These are phyloP conservation scores for Calonectria montana DNA, from an alignment of 2,329 filamentous ascomycete genomes.

Conservation along the genomic window DNA sequence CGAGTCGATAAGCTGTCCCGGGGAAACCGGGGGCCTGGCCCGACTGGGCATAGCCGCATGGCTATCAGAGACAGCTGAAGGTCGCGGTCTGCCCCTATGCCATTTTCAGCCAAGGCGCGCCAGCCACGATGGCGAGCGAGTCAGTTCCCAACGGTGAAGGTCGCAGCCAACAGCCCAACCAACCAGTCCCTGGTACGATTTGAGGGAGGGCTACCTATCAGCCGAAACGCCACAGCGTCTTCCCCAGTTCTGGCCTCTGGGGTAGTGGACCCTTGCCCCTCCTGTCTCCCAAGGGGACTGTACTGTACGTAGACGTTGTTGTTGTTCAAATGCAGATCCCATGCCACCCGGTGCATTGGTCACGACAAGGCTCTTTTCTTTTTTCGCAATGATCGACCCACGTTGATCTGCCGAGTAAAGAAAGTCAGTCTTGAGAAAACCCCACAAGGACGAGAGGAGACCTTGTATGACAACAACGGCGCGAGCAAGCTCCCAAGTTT, in stretches of 20 bases:
- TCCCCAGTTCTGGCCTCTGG: neutral
- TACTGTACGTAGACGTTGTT: neutral
- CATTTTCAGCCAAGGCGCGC: neutral
- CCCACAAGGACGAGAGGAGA: neutral
- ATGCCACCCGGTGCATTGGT: neutral
- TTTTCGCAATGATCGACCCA: constrained; percentile 6
- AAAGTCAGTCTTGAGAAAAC: neutral
- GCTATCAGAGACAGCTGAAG: neutral
- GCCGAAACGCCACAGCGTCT: neutral
- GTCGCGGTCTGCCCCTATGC: neutral
- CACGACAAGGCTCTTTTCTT: neutral
- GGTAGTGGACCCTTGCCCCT: neutral
- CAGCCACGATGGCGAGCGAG: neutral
- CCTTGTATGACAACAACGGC: neutral
- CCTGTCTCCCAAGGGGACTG: neutral
- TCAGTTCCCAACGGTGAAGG: neutral
- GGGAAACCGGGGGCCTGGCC: neutral
- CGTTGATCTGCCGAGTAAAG: neutral
- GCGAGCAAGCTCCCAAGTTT: neutral
- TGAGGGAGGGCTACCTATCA: neutral
- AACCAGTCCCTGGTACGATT: neutral
- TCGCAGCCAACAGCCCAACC: neutral
- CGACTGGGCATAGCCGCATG: neutral
- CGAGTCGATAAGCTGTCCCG: neutral
- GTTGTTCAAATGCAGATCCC: constrained; percentile 3